Conservation (phyloP, 441 rosid genomes). For the Pelargonium myrrhifolium region DNA sequence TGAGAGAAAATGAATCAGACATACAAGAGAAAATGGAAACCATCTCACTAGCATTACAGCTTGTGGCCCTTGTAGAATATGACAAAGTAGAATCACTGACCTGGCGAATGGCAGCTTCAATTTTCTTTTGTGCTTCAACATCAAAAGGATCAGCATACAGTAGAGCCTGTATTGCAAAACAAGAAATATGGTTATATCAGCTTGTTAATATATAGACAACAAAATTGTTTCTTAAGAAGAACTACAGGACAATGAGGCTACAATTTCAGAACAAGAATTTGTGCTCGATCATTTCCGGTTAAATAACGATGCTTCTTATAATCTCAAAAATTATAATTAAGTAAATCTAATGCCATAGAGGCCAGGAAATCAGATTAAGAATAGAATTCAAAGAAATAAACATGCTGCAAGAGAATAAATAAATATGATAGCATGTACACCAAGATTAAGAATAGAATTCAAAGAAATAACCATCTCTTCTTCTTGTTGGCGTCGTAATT, state of each 20-base stretch:
- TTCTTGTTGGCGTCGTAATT: conserved; percentile 51
- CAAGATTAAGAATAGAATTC: too few relatives aligned
- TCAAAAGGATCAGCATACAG: conserved; percentile 93
- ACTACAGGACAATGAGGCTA: neutral
- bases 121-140: conserved; percentile 92
- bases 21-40: neutral
- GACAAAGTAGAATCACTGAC: conserved; percentile 28
- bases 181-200: conserved; percentile 9
- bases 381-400: neutral
- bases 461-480: too few relatives aligned
- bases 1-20: neutral
- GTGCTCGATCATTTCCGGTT: conserved; percentile 2
- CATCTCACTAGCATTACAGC: neutral
- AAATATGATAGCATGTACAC: neutral
- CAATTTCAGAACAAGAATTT: neutral
- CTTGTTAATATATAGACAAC: neutral
- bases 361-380: conserved; percentile 7
- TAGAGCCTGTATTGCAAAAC: conserved; percentile 50
- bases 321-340: neutral
- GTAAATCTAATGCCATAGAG: neutral
- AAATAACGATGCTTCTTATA: neutral
- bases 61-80: neutral
- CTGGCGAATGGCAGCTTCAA: conserved; percentile 96
- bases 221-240: neutral
- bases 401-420: neutral